Evolutionary conservation across 2,329 filamentous ascomycete species (phyloP).

Genomic region (Diplodia sapinea): DNA sequence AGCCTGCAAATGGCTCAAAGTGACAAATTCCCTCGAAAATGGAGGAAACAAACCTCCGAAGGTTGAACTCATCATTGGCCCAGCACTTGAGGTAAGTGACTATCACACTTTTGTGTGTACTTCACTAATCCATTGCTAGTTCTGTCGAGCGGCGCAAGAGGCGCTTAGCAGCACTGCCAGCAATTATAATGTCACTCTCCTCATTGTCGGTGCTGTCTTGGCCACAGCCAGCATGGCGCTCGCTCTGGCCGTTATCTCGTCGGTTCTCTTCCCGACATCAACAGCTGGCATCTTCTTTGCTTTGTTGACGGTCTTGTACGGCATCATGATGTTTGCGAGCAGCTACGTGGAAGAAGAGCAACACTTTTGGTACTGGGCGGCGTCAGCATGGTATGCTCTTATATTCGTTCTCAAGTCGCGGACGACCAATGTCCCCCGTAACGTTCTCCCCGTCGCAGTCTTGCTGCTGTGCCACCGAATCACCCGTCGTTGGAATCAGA

Average conservation of each 20-base stretch:
- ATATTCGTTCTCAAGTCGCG: slow-evolving; percentile 49
- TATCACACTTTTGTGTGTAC: background rate
- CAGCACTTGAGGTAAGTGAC: slow-evolving; percentile 43
- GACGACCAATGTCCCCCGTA: slow-evolving; percentile 30
- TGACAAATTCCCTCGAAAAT: slow-evolving; percentile 27
- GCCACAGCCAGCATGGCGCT: slow-evolving; percentile 52
- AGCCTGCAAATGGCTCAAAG: slow-evolving; percentile 70
- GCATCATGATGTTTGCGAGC: slow-evolving; percentile 94
- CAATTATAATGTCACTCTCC: slow-evolving; percentile 78
- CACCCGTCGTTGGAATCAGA: slow-evolving; percentile 88
- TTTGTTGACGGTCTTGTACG: slow-evolving; percentile 61
- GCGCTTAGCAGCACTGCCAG: slow-evolving; percentile 89
- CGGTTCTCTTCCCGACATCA: slow-evolving; percentile 58
- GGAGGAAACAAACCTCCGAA: background rate
- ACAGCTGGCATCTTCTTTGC: slow-evolving; percentile 44
- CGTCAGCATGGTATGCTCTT: slow-evolving; percentile 69
- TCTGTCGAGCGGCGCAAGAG: slow-evolving; percentile 64
- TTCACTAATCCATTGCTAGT: background rate
- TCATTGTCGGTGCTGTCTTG: slow-evolving; percentile 57
- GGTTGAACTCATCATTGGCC: slow-evolving; percentile 3
- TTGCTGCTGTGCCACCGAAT: slow-evolving; percentile 70
- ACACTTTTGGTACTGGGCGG: slow-evolving; percentile 96
- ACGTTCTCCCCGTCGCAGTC: slow-evolving; percentile 40
- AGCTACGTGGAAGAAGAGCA: slow-evolving; percentile 99
- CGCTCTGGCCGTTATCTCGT: slow-evolving; percentile 42